Evolutionary conservation across 306 rosid genomes (phyloP).

Genomic region (Prunus mongolica): DNA sequence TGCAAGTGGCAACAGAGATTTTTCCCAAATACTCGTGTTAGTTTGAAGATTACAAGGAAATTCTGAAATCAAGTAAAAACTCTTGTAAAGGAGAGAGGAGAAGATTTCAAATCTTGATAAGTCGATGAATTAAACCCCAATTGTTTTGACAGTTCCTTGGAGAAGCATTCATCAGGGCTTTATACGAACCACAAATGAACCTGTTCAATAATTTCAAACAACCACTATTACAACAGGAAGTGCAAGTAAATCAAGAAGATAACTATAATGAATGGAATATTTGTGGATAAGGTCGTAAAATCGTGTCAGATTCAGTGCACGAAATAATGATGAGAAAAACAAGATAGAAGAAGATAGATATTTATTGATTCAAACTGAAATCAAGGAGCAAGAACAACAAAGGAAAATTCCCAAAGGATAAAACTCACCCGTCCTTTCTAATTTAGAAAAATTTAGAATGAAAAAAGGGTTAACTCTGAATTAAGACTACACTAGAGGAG

Average conservation of each 20-base stretch:
- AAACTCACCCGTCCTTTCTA: not conserved
- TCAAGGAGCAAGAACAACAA: not conserved
- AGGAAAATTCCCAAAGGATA: not conserved
- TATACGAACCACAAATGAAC: slow-evolving; percentile 91
- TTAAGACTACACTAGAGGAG: not conserved
- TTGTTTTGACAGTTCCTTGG: not conserved
- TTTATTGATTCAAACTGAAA: not conserved
- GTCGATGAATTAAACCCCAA: slow-evolving; percentile 5
- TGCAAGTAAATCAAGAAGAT: slow-evolving; percentile 3
- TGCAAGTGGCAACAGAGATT: not conserved
- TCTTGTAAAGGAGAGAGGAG: not conserved
- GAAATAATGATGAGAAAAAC: not conserved
- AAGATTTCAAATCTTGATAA: slow-evolving; percentile 9
- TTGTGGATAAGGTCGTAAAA: not conserved
- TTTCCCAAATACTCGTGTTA: not conserved
- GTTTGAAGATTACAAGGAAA: not conserved
- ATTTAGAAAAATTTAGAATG: not conserved
- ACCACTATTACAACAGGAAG: slow-evolving; percentile 6
- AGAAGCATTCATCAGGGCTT: slow-evolving; percentile 52
- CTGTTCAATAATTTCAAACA: slow-evolving; percentile 39
- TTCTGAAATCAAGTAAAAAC: not conserved
- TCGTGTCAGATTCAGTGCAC: not conserved
- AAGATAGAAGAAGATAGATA: not conserved
- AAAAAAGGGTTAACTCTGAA: not conserved
- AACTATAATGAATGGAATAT: not conserved